These are phyloP conservation scores for Pholiota conissans DNA, from an alignment of 768 basidiomycete genomes.

Conservation along the genomic window DNA sequence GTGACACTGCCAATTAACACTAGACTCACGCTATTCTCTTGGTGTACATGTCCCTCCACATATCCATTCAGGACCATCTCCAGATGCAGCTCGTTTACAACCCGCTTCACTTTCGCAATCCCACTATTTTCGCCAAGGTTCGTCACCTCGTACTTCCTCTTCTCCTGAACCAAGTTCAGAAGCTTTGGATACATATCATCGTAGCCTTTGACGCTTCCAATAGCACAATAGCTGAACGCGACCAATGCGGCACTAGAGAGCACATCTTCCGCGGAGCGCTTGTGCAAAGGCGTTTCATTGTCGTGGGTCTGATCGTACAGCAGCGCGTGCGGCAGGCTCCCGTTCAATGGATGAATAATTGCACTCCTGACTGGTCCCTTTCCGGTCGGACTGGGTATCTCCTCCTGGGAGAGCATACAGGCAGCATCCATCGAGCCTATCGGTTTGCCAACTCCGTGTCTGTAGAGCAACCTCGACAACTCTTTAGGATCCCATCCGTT, in stretches of 20 bases:
- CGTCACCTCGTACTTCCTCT: constrained; percentile 73
- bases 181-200: constrained; percentile 96
- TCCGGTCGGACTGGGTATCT: constrained; percentile 79
- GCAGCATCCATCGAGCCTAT: constrained; percentile 95
- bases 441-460: constrained; percentile 91
- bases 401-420: constrained; percentile 75
- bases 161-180: constrained; percentile 87
- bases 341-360: constrained; percentile 76
- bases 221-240: constrained; percentile 84
- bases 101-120: constrained; percentile 59
- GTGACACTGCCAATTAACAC: neutral
- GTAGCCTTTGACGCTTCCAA: constrained; percentile 95
- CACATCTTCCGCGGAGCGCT: constrained; percentile 92
- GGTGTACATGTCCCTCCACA: constrained; percentile 93
- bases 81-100: constrained; percentile 84
- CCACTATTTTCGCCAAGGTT: constrained; percentile 55
- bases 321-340: constrained; percentile 88
- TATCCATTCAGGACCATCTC: constrained; percentile 91
- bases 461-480: constrained; percentile 82
- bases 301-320: constrained; percentile 97
- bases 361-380: constrained; percentile 77
- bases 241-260: constrained; percentile 94
- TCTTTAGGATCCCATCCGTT: constrained; percentile 92
- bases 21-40: constrained; percentile 84
- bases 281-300: constrained; percentile 89